phyloP scores from a whole-genome alignment of 768 basidiomycete species.

The Terana coerulea region DNA sequence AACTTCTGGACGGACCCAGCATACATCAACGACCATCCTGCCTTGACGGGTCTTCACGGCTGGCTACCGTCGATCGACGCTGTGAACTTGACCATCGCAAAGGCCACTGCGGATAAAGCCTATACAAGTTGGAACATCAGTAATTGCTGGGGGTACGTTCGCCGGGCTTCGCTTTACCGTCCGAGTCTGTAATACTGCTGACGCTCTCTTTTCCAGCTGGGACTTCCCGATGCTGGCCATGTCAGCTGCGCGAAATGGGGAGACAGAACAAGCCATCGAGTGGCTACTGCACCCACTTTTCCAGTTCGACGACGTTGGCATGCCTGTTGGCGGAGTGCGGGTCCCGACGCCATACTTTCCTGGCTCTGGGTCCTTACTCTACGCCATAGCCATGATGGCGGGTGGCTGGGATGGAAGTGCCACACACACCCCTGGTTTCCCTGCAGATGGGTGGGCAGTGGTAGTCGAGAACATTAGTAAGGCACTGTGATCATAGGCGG shows the following conservation, averaged over 20 bases:
- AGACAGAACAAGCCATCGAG: constrained; percentile 45
- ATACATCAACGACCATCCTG: constrained; percentile 56
- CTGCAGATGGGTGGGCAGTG: constrained; percentile 36
- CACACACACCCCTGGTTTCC: constrained; percentile 38
- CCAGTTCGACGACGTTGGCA: constrained; percentile 56
- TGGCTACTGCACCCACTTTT: constrained; percentile 54
- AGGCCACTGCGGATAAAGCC: constrained; percentile 48
- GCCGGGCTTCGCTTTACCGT: background rate
- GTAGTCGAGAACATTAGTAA: constrained; percentile 32
- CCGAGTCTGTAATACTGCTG: background rate
- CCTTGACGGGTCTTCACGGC: constrained; percentile 51
- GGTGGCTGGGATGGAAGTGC: constrained; percentile 50
- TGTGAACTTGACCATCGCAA: constrained; percentile 43
- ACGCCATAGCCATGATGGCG: constrained; percentile 55
- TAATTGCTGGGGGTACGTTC: constrained; percentile 48
- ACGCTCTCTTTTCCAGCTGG: constrained; percentile 37
- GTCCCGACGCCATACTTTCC: constrained; percentile 61
- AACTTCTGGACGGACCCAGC: constrained; percentile 49
- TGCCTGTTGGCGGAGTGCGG: constrained; percentile 52
- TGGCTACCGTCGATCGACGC: constrained; percentile 52
- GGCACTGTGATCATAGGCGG: constrained; percentile 27
- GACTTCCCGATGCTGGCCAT: constrained; percentile 63
- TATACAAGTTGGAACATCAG: constrained; percentile 52
- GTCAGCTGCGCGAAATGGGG: constrained; percentile 53
- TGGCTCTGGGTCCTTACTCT: constrained; percentile 48